Percentiles rank a stretch among this genome's conserved stretches.
phyloP scores from a whole-genome alignment of 78 protist genomes.

The Chrysochromulina parva region DNA sequence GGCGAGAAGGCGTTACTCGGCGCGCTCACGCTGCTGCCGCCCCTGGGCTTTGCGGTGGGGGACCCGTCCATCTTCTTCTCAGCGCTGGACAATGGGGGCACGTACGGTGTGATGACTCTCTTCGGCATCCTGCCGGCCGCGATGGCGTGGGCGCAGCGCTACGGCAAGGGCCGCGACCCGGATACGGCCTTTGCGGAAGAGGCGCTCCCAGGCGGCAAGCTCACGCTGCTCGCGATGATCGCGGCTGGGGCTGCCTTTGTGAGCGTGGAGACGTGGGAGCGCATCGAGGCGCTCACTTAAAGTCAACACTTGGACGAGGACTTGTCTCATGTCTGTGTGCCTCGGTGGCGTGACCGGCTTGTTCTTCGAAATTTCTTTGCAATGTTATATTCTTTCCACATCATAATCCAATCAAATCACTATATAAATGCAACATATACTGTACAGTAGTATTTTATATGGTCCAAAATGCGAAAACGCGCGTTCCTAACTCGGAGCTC shows the following conservation, averaged over 20 bases:
- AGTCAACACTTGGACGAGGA: too few species aligned
- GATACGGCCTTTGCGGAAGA: background rate
- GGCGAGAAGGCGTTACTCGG: background rate
- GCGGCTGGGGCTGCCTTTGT: background rate
- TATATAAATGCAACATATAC: too few species aligned
- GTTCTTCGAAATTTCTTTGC: too few species aligned
- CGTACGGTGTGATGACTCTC: background rate
- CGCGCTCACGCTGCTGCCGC: constrained; percentile 11
- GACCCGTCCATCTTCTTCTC: background rate
- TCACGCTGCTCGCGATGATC: background rate
- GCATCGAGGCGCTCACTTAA: too few species aligned
- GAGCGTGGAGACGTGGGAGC: background rate
- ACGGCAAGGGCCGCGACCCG: too few species aligned
- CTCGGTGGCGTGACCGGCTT: too few species aligned
- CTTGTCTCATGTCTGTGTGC: too few species aligned
- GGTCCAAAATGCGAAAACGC: too few species aligned
- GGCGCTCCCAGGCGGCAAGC: background rate
- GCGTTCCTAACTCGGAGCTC: too few species aligned
- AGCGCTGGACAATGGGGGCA: background rate
- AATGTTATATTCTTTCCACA: too few species aligned
- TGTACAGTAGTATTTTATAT: too few species aligned
- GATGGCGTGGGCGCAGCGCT: constrained; percentile 8
- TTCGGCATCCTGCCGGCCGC: background rate
- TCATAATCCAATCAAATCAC: too few species aligned
- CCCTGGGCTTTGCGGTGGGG: background rate